These are phyloP conservation scores for Copromyces sp. DNA, from an alignment of 495 filamentous ascomycete species.

Conservation along the genomic window DNA sequence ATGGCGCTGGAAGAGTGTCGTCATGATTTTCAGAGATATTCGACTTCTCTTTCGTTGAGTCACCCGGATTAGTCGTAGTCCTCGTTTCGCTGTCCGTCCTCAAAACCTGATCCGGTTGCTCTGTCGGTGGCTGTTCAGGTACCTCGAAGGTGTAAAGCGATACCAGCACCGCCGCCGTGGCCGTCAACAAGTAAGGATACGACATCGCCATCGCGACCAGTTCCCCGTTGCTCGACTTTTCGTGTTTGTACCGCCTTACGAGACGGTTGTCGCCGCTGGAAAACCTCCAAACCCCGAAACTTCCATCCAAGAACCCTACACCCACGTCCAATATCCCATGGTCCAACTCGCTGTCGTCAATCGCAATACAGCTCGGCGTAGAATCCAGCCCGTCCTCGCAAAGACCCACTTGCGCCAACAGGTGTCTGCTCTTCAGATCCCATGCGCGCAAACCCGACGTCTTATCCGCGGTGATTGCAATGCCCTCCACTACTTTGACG, in stretches of 20 bases:
- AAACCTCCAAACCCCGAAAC: conserved; percentile 60
- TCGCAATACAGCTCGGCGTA: conserved; percentile 57
- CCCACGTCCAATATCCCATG: conserved; percentile 40
- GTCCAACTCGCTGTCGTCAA: conserved; percentile 38
- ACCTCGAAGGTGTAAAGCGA: conserved; percentile 60
- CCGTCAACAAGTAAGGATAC: conserved; percentile 67
- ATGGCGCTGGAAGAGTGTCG: conserved; percentile 26
- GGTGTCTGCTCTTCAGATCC: conserved; percentile 51
- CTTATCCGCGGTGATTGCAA: conserved; percentile 70
- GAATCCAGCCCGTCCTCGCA: conserved; percentile 12
- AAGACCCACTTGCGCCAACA: conserved; percentile 40
- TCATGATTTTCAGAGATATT: neutral
- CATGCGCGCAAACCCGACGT: conserved; percentile 64
- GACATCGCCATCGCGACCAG: conserved; percentile 68
- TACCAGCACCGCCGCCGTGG: conserved; percentile 59
- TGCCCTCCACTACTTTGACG: conserved; percentile 59
- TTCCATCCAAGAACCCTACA: conserved; percentile 69
- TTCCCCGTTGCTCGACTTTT: conserved; percentile 46
- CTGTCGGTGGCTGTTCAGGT: conserved; percentile 15
- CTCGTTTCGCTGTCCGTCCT: neutral
- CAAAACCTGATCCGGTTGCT: neutral
- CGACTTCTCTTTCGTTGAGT: neutral
- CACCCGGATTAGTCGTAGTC: neutral
- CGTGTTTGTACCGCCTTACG: conserved; percentile 41
- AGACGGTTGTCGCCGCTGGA: conserved; percentile 34